A percentile compares a stretch with the other conserved stretches of the same genome.
Evolutionary conservation across 139 green algal species (phyloP).

Genomic region (Chlamydomonas sp.): DNA sequence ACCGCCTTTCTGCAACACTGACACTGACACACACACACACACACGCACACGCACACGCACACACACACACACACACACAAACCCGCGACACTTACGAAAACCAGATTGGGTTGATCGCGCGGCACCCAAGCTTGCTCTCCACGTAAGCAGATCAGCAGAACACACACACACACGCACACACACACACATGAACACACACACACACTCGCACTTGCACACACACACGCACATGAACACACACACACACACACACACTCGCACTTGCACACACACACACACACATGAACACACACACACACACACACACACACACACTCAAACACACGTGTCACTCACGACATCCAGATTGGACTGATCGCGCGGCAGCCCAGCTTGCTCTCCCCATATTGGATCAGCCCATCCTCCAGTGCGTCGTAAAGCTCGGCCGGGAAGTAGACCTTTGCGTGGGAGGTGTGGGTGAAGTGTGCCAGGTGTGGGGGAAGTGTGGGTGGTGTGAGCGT

Average conservation of each 20-base stretch:
- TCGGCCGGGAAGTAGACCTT: conserved; percentile 49
- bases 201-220: no score
- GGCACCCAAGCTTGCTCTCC: no score
- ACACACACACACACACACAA: conserved; percentile 4
- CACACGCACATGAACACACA: neutral
- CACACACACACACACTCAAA: neutral
- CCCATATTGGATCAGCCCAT: conserved; percentile 58
- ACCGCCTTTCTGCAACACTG: no score
- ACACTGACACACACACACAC: no score
- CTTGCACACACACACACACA: no score
- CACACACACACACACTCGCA: no score
- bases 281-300: conserved; percentile 11
- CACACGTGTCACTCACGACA: conserved; percentile 29
- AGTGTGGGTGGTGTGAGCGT: neutral
- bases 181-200: no score
- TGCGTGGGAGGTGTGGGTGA: conserved; percentile 16
- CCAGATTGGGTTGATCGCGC: no score
- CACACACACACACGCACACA: no score
- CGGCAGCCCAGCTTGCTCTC: conserved; percentile 61
- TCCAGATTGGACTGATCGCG: conserved; percentile 74
- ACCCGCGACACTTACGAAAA: no score
- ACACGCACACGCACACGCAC: no score
- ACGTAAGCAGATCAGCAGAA: no score
- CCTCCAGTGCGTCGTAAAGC: conserved; percentile 50
- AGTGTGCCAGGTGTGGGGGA: neutral